A percentile compares a stretch with the other conserved stretches of the same genome.
These are phyloP conservation scores for Ogataea henricii DNA, from an alignment of 805 yeast species.

Conservation along the genomic window DNA sequence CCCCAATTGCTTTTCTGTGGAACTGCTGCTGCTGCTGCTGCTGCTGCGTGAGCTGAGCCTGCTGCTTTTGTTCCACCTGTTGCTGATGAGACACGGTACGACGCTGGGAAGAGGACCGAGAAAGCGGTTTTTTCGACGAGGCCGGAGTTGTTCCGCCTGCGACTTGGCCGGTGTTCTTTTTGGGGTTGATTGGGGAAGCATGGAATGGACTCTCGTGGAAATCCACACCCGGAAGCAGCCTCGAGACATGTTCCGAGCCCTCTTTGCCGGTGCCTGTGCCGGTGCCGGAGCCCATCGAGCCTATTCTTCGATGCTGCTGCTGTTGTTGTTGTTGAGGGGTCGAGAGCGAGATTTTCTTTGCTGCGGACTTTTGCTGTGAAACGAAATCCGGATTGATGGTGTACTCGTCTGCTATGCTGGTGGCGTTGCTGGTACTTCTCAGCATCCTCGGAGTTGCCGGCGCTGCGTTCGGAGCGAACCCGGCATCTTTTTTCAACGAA, in stretches of 20 bases:
- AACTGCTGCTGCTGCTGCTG: conserved; percentile 45
- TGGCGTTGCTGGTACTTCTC: conserved; percentile 49
- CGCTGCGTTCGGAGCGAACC: conserved; percentile 36
- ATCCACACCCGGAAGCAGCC: conserved; percentile 31
- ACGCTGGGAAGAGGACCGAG: conserved; percentile 20
- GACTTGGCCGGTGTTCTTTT: conserved; percentile 4
- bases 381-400: conserved; percentile 23
- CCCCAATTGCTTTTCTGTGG: conserved; percentile 88
- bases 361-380: conserved; percentile 20
- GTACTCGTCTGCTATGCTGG: conserved; percentile 28
- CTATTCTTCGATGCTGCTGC: conserved; percentile 20
- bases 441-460: conserved; percentile 76
- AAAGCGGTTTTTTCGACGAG: conserved; percentile 14
- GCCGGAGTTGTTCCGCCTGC: conserved; percentile 26
- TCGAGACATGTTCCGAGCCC: conserved; percentile 11
- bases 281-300: conserved; percentile 6
- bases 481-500: conserved; percentile 20
- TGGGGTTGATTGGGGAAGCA: conserved; percentile 15
- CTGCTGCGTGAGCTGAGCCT: conserved; percentile 17
- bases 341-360: conserved; percentile 21
- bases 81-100: conserved; percentile 12
- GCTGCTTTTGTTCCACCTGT: conserved; percentile 10
- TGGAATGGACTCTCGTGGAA: conserved; percentile 18
- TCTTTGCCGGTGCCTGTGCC: conserved; percentile 7
- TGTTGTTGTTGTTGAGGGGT: conserved; percentile 21